Conservation (phyloP, 805 yeast species). For the Wickerhamiella shivajii region DNA sequence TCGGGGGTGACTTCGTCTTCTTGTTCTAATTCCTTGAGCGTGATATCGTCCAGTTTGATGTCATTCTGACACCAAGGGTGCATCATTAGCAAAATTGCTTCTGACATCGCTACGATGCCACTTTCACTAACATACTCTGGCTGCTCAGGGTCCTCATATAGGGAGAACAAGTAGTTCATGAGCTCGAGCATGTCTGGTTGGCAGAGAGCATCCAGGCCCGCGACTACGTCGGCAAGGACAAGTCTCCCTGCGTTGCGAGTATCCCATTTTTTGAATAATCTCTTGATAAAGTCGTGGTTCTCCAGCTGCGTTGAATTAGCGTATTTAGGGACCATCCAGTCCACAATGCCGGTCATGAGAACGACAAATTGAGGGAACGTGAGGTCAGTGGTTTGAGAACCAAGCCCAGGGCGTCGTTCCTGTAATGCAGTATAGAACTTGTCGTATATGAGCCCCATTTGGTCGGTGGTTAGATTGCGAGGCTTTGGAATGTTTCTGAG, state of each 20-base stretch:
- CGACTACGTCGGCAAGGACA: slow-evolving; percentile 51
- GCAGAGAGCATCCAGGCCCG: slow-evolving; percentile 55
- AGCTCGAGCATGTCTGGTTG: slow-evolving; percentile 65
- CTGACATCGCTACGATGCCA: slow-evolving; percentile 70
- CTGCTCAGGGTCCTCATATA: slow-evolving; percentile 45
- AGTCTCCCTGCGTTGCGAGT: slow-evolving; percentile 36
- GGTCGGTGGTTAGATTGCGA: slow-evolving; percentile 39
- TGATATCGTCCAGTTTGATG: slow-evolving; percentile 43
- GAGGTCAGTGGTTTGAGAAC: slow-evolving; percentile 44
- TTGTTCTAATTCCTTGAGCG: slow-evolving; percentile 33
- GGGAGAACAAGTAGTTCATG: slow-evolving; percentile 61
- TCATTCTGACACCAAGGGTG: slow-evolving; percentile 71
- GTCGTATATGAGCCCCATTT: slow-evolving; percentile 66
- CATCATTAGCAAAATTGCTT: slow-evolving; percentile 69
- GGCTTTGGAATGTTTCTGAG: slow-evolving; percentile 72
- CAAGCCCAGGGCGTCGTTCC: slow-evolving; percentile 38
- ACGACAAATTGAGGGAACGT: slow-evolving; percentile 52
- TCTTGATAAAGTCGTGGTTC: slow-evolving; percentile 35
- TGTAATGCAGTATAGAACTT: slow-evolving; percentile 65
- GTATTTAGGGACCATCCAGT: slow-evolving; percentile 39
- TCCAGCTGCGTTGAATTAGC: slow-evolving; percentile 17
- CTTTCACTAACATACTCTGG: slow-evolving; percentile 58
- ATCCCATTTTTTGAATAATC: slow-evolving; percentile 64
- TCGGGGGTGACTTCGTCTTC: slow-evolving; percentile 39
- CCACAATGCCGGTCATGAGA: slow-evolving; percentile 67